These are phyloP conservation scores for Smallanthus sonchifolius DNA, from an alignment of 129 eudicot species.

Conservation along the genomic window DNA sequence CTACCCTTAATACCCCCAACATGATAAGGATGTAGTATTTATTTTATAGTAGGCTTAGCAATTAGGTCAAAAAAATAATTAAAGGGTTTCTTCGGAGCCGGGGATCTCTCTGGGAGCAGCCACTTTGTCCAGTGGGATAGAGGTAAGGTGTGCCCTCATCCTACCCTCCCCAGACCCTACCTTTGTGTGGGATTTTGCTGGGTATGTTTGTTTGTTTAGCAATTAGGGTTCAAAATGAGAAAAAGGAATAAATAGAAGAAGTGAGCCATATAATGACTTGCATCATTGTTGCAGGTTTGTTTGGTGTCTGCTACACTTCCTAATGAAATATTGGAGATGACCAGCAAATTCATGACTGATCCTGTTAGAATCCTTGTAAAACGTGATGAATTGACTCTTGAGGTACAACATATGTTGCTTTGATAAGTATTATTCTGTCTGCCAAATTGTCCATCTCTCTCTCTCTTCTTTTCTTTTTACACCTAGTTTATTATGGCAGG, in stretches of 20 bases:
- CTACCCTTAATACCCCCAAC: too few species aligned
- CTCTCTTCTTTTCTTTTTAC: neutral
- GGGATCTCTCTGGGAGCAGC: too few species aligned
- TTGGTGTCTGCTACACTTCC: conserved; percentile 96
- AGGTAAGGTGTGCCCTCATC: too few species aligned
- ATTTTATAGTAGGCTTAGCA: neutral
- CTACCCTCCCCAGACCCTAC: too few species aligned
- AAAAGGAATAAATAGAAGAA: neutral
- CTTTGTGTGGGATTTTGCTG: too few species aligned
- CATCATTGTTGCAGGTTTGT: conserved; percentile 51
- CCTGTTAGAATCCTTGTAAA: conserved; percentile 95
- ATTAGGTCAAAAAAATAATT: too few species aligned
- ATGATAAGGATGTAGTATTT: neutral
- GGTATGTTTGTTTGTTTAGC: too few species aligned
- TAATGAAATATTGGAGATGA: conserved; percentile 91
- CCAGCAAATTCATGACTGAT: conserved; percentile 98
- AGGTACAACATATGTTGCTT: conserved; percentile 35
- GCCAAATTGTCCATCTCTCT: neutral
- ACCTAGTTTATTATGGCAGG: conserved; percentile 37
- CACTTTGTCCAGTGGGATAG: too few species aligned
- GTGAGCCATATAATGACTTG: neutral
- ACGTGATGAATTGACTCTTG: conserved; percentile 98
- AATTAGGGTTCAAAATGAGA: neutral
- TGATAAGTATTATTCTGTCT: neutral
- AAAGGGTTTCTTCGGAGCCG: too few species aligned